Evolutionary conservation across 202 grass and related monocot genomes (phyloP).

Genomic region (Zizania palustris): DNA sequence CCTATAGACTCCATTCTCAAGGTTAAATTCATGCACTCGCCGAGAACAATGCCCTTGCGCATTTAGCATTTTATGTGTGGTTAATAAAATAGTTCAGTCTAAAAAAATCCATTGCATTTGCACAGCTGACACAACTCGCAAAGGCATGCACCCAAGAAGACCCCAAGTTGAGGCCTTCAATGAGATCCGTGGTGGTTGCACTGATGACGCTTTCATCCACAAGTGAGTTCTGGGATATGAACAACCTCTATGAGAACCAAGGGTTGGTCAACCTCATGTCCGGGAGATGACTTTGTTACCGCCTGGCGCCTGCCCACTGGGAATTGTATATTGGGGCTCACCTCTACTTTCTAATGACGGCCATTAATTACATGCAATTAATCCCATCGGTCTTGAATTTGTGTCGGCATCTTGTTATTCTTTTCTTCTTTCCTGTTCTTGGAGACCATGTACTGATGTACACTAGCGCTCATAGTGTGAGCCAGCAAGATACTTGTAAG

Average conservation of each 20-base stretch:
- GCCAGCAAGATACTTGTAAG: background rate
- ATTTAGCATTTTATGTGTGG: background rate
- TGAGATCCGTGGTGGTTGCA: slow-evolving; percentile 80
- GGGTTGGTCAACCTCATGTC: slow-evolving; percentile 68
- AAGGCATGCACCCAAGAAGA: slow-evolving; percentile 79
- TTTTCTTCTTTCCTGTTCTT: background rate
- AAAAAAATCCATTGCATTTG: background rate
- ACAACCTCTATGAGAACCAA: slow-evolving; percentile 61
- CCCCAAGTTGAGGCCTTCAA: slow-evolving; percentile 66
- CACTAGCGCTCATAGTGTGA: too few species aligned
- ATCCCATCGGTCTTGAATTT: background rate
- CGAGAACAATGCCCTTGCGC: background rate
- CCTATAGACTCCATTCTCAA: slow-evolving; percentile 67
- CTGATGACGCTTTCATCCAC: slow-evolving; percentile 77
- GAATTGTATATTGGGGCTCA: slow-evolving; percentile 37
- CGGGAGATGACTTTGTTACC: slow-evolving; percentile 46
- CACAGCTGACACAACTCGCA: slow-evolving; percentile 74
- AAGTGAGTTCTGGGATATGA: slow-evolving; percentile 83
- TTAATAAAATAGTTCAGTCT: background rate
- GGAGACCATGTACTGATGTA: background rate
- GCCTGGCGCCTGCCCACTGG: slow-evolving; percentile 13
- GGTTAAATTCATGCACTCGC: slow-evolving; percentile 36
- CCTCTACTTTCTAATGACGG: background rate
- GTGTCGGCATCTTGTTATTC: background rate
- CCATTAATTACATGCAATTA: background rate